phyloP scores from a whole-genome alignment of 2,329 filamentous ascomycete species.

The Nannizzia gypsea region DNA sequence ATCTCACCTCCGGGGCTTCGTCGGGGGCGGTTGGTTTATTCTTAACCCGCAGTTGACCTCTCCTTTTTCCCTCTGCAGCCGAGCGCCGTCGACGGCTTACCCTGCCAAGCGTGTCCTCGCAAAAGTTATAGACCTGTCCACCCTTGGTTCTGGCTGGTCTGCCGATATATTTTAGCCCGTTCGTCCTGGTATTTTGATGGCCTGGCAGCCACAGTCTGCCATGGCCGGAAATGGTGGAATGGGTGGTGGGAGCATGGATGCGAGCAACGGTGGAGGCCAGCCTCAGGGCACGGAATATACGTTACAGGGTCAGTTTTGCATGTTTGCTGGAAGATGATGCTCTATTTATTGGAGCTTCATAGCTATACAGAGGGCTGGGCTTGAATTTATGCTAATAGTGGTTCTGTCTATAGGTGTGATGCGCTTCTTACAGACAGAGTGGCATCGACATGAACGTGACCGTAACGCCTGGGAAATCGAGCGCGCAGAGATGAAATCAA shows the following conservation, averaged over 20 bases:
- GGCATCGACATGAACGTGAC: conserved; percentile 96
- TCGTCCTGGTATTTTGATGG: conserved; percentile 38
- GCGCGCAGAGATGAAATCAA: conserved; percentile 95
- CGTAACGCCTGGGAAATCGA: conserved; percentile 99
- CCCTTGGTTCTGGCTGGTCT: not conserved
- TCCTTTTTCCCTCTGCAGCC: not conserved
- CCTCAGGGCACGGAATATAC: conserved; percentile 59
- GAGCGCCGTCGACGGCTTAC: not conserved
- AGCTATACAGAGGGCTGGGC: not conserved
- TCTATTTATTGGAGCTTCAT: not conserved
- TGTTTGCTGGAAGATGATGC: not conserved
- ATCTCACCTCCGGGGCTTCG: not conserved
- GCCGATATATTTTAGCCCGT: not conserved
- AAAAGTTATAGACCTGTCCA: not conserved
- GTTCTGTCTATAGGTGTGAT: conserved; percentile 60
- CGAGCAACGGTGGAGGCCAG: conserved; percentile 35
- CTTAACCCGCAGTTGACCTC: not conserved
- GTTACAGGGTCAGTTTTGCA: conserved; percentile 47
- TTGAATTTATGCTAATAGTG: not conserved
- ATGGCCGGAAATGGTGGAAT: conserved; percentile 46
- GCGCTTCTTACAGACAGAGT: conserved; percentile 98
- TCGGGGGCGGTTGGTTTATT: not conserved
- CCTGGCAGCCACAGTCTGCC: conserved; percentile 58
- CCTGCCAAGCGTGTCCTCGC: conserved; percentile 1
- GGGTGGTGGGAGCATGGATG: conserved; percentile 35